These are phyloP conservation scores for Penicillium sclerotigenum DNA, from an alignment of 2,329 filamentous ascomycete species.

Conservation along the genomic window DNA sequence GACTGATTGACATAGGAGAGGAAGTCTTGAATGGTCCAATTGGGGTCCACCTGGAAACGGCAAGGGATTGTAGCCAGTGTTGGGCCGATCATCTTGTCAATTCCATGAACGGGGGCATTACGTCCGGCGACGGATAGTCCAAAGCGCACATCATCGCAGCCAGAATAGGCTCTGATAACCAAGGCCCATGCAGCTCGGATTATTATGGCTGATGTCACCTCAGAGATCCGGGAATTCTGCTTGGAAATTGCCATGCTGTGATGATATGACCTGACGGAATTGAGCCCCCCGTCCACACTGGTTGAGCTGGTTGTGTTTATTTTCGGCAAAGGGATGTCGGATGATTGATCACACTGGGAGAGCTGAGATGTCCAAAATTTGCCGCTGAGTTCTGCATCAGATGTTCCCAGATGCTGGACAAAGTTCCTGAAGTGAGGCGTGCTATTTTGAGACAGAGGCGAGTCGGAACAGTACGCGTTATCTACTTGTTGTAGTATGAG, in stretches of 20 bases:
- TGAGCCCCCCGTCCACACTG: no score
- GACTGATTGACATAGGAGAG: not conserved
- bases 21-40: not conserved
- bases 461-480: no score
- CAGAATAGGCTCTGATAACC: constrained; percentile 36
- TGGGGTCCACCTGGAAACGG: constrained; percentile 18
- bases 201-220: constrained; percentile 15
- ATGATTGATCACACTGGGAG: not conserved
- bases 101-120: constrained; percentile 35
- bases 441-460: not conserved
- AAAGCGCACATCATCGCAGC: not conserved
- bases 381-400: not conserved
- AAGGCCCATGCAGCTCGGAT: constrained; percentile 38
- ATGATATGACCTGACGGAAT: not conserved
- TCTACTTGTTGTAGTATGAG: not conserved
- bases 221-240: no score
- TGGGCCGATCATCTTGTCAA: constrained; percentile 42
- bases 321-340: not conserved
- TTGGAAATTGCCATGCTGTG: not conserved
- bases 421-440: no score
- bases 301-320: not conserved
- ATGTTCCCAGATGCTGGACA: not conserved
- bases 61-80: constrained; percentile 43
- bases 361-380: not conserved
- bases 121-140: constrained; percentile 30